Base-by-base conservation (phyloP, 345 rosid genomes). In the Eucalyptus polybractea region DNA sequence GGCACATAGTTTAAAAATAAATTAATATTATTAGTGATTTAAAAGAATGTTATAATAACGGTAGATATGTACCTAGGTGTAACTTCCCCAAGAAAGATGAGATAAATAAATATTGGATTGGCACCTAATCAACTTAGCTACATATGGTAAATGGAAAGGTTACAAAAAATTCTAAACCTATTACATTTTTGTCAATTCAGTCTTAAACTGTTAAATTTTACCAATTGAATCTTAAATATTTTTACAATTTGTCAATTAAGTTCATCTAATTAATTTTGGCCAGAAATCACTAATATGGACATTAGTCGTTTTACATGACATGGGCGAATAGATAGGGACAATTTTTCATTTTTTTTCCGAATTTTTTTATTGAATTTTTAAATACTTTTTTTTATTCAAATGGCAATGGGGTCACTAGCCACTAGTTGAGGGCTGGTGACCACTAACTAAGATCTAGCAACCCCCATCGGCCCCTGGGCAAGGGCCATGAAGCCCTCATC, bases 281-380 rank as follows among this genome's bases (percentile, higher is more conserved):
- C 0, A 1, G 0, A 56, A 56, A 56, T 56, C 6, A 10, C 1
- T 24, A 22, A 56, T 56, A 24, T 56, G 13, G 13, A 56, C 8
- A 10, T 24, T 56, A 24, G 27, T 6, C 6, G 2, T 56, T 22
- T 56, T 56, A 22, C 62, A 56, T 56, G 27, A 24, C 29, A 56
- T 19, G 3, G 21, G 13, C 1, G 0, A 12, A 24, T 0, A 9
- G 0, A 56, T 1, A 5, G 0, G 13, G 29, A 56, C 62, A 24
- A 22, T 7, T 53, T 53, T 53, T 53, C 10, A 19, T 53, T 53
- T 2, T 56, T 22, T 56, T 56, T 56, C 22, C 0, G 1, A 2
- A 9, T 9, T 24, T 56, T 56, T 56, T 56, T 56, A 4, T 56
- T 24, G 5, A 56, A 56, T 24, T 22, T 56, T 19, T 21, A 53